phyloP scores from a whole-genome alignment of 371 early-diverging fungal genomes.

The Mortierella sp. region DNA sequence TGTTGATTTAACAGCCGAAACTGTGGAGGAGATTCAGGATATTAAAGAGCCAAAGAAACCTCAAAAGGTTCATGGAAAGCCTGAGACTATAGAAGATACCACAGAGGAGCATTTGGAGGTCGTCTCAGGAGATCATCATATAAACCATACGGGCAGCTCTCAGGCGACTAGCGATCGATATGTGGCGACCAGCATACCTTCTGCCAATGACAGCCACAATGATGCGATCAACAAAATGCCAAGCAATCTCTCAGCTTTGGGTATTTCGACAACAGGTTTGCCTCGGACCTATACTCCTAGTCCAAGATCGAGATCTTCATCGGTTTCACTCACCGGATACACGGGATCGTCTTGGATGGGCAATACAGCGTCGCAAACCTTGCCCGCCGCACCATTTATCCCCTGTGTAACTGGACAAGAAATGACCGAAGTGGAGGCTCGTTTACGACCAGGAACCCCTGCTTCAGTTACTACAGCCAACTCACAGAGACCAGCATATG shows the following conservation, averaged over 20 bases:
- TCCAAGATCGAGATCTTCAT: slow-evolving; percentile 15
- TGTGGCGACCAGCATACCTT: neutral
- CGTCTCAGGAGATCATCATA: neutral
- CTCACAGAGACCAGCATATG: no score
- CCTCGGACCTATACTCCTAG: neutral
- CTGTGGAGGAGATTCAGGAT: neutral
- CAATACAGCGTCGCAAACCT: neutral
- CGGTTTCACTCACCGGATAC: neutral
- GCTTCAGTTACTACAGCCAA: neutral
- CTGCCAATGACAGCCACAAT: slow-evolving; percentile 7
- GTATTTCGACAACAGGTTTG: neutral
- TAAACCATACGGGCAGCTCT: neutral
- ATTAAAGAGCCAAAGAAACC: neutral
- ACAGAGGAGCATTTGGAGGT: neutral
- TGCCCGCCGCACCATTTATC: slow-evolving; percentile 9
- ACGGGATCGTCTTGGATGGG: neutral
- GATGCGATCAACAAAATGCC: slow-evolving; percentile 26
- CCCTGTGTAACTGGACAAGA: slow-evolving; percentile 18
- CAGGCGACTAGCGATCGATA: neutral
- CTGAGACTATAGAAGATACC: neutral
- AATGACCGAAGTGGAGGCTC: slow-evolving; percentile 10
- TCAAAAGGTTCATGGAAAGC: neutral
- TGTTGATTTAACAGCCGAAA: neutral
- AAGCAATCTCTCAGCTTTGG: slow-evolving; percentile 7
- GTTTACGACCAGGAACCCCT: neutral